Evolutionary conservation across 257 asterid genomes (phyloP).

Genomic region (Scutellaria minor): DNA sequence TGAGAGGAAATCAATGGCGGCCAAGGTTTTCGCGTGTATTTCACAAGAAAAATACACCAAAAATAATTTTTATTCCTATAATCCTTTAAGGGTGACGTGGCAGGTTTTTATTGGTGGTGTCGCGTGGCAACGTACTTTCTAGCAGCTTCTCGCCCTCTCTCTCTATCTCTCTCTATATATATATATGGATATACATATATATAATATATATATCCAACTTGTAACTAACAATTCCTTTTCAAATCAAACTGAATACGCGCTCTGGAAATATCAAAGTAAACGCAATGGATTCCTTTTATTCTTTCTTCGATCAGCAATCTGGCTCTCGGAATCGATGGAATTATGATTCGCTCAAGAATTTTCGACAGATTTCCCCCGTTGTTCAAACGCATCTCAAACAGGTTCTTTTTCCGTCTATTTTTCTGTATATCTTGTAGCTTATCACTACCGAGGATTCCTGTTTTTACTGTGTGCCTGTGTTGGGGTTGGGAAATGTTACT

Average conservation of each 20-base stretch:
- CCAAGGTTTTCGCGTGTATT: not conserved
- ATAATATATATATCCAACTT: not conserved
- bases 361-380: constrained; percentile 85
- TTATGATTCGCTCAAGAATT: constrained; percentile 82
- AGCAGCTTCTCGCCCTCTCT: not conserved
- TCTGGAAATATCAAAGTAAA: not conserved
- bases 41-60: too few relatives aligned
- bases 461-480: not conserved
- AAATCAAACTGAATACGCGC: constrained; percentile 13
- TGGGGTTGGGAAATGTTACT: not conserved
- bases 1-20: not conserved
- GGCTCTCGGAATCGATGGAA: constrained; percentile 68
- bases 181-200: not conserved
- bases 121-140: not conserved
- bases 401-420: constrained; percentile 40
- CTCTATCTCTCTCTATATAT: not conserved
- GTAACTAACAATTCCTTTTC: not conserved
- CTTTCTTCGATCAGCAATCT: constrained; percentile 67
- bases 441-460: not conserved
- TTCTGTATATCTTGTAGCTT: not conserved
- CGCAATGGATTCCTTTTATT: constrained; percentile 73
- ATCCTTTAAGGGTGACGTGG: not conserved
- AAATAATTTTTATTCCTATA: too few relatives aligned
- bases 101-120: not conserved
- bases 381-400: constrained; percentile 92